Percentiles rank a stretch among this genome's conserved stretches.
Evolutionary conservation across 495 filamentous ascomycete genomes (phyloP).

Genomic region (Bacidia gigantensis): DNA sequence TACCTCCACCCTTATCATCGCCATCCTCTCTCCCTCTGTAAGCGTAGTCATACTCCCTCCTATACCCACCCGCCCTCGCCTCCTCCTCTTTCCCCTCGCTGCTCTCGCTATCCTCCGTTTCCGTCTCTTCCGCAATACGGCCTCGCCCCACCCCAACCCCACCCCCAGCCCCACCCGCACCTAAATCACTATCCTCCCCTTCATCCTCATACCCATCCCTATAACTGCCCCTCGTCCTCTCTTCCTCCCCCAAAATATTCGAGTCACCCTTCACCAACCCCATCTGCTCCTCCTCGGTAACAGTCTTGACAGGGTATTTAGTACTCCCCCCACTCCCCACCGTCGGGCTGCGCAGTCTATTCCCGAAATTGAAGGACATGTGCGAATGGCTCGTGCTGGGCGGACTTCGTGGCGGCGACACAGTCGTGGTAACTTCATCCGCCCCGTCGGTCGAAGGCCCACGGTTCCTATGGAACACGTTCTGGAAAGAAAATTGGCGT

Average conservation of each 20-base stretch:
- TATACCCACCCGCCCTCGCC: neutral
- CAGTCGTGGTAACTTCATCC: constrained; percentile 25
- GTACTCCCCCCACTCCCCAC: constrained; percentile 16
- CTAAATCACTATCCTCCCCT: neutral
- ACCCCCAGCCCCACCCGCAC: neutral
- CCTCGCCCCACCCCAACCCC: neutral
- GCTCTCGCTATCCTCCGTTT: constrained; percentile 5
- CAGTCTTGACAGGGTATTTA: constrained; percentile 27
- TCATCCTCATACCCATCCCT: neutral
- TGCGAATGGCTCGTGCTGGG: neutral
- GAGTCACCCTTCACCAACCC: constrained; percentile 71
- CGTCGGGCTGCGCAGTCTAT: neutral
- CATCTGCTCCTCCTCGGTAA: constrained; percentile 78
- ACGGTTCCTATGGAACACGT: constrained; percentile 45
- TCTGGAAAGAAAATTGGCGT: constrained; percentile 87
- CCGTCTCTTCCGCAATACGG: no score
- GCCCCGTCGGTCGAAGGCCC: constrained; percentile 8
- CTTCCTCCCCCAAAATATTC: neutral
- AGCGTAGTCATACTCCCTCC: neutral
- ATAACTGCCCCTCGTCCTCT: neutral
- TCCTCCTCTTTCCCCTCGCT: neutral
- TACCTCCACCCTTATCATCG: neutral
- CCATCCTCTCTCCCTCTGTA: constrained; percentile 3
- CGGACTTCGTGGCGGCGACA: constrained; percentile 25
- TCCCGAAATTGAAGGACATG: neutral